Percentiles rank a stretch among this genome's conserved stretches.
Evolutionary conservation across 2,329 filamentous ascomycete genomes (phyloP).

Genomic region (Aspergillus sp.): DNA sequence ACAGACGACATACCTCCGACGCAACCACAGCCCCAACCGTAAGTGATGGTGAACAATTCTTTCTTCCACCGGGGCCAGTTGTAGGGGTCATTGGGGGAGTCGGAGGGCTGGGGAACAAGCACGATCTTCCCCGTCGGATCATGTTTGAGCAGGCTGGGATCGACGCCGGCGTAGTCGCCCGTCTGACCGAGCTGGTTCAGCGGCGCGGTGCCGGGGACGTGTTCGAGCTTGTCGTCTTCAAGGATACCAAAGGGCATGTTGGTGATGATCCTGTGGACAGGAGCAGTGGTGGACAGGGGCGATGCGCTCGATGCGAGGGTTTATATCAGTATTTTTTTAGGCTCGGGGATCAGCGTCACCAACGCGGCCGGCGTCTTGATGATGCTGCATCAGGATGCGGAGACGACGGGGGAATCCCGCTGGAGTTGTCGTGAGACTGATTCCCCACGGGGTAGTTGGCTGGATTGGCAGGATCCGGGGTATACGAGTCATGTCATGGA

Average conservation of each 20-base stretch:
- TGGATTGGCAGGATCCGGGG: no score
- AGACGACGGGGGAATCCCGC: neutral
- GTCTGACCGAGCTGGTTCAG: constrained; percentile 6
- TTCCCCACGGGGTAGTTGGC: neutral
- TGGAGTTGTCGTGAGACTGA: no score
- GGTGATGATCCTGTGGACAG: neutral
- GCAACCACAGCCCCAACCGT: constrained; percentile 40
- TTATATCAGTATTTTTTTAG: neutral
- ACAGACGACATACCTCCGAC: constrained; percentile 35
- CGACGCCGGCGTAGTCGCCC: constrained; percentile 15
- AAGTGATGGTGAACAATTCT: constrained; percentile 40
- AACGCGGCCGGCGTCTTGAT: neutral
- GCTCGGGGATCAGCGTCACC: neutral
- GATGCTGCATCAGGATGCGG: constrained; percentile 1
- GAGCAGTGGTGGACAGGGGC: neutral
- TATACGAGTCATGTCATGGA: no score
- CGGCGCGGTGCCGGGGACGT: constrained; percentile 31
- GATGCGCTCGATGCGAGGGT: neutral
- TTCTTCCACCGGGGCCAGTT: constrained; percentile 29
- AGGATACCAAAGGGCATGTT: constrained; percentile 32
- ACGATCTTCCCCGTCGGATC: constrained; percentile 27
- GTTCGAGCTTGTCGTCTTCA: constrained; percentile 29
- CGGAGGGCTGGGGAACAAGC: constrained; percentile 25
- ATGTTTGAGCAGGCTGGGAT: constrained; percentile 31
- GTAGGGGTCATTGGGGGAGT: constrained; percentile 25